Evolutionary conservation across 1,139 yeast genomes (phyloP), one percentile per base, ranked within the genome.

Genomic region (Taiozyma onychis): DNA sequence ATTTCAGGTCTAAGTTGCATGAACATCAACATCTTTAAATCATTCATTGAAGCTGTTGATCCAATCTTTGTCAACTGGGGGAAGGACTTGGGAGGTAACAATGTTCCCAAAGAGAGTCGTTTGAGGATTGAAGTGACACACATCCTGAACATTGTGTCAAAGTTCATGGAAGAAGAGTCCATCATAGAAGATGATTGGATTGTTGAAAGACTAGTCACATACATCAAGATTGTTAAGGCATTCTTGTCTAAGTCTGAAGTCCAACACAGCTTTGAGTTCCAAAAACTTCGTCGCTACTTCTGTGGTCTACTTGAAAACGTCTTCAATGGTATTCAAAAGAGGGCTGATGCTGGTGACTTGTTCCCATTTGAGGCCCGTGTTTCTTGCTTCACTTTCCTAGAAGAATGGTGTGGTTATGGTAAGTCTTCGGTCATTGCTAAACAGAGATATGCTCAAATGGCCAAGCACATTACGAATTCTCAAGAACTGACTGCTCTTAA

Each of bases 371-470:
- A 85, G 59, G 95, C 93, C 10, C 74, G 97, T 51, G 82, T 88
- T 27, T 86, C 90, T 1, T 86, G 95, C 57, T 90, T 89, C 68
- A 81, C 83, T 45, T 85, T 80, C 61, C 72, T 93, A 54, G 90
- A 87, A 57, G 96, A 88, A 63, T 95, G 99, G 99, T 89, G 97
- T 67, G 96, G 96, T 0, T 82, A 80, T 65, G 98, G 98, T 1
- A 85, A 80, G 48, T 74, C 81, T 37, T 74, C 79, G 24, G 69
- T 74, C 1, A 64, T 84, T 4, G 78, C 89, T 6, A 81, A 80
- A 42, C 88, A 85, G 41, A 73, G 97, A 46, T 91, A 89, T 58
- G 67, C 70, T 7, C 65, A 71, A 1, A 90, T 91, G 88, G 69
- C 75, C 13, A 71, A 70, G 44, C 73, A 70, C 27, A 71, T 76